These are phyloP conservation scores for Russula sp. DNA, from an alignment of 768 basidiomycete species.

Conservation along the genomic window DNA sequence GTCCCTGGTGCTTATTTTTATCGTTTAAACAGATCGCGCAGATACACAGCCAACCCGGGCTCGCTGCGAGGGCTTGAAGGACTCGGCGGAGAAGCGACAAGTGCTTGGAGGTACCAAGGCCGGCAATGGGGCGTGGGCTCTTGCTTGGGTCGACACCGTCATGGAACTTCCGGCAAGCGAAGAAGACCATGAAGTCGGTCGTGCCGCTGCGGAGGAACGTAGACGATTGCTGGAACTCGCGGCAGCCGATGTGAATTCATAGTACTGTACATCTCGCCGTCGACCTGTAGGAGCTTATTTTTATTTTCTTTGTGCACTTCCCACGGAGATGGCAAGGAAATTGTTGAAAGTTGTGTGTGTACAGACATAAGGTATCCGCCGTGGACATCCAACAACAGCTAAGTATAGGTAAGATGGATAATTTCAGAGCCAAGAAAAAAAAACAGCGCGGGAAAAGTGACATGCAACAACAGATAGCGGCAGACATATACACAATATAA, in stretches of 20 bases:
- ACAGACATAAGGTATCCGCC: conserved; percentile 22
- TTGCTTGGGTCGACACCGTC: conserved; percentile 67
- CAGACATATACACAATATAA: conserved; percentile 23
- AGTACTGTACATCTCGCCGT: background rate
- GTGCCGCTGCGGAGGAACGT: conserved; percentile 19
- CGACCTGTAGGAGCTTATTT: background rate
- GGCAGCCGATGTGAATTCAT: conserved; percentile 6
- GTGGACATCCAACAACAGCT: conserved; percentile 22
- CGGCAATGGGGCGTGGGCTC: conserved; percentile 74
- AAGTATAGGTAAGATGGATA: conserved; percentile 24
- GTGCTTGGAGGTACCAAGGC: conserved; percentile 67
- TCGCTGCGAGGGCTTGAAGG: conserved; percentile 54
- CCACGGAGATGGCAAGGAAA: background rate
- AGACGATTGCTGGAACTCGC: conserved; percentile 11
- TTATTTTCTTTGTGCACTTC: conserved; percentile 7
- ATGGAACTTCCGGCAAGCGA: conserved; percentile 32
- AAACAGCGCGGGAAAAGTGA: conserved; percentile 3
- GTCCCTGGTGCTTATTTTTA: background rate
- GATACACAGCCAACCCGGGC: conserved; percentile 71
- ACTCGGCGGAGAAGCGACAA: conserved; percentile 36
- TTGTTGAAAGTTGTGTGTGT: conserved; percentile 13
- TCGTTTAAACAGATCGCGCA: conserved; percentile 48
- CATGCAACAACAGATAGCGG: conserved; percentile 23
- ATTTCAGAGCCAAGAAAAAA: conserved; percentile 19
- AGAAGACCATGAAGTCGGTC: conserved; percentile 22